Percentiles rank a stretch among this genome's conserved stretches.
These are phyloP conservation scores for Linum usitatissimum DNA, from an alignment of 345 rosid genomes.

Conservation along the genomic window DNA sequence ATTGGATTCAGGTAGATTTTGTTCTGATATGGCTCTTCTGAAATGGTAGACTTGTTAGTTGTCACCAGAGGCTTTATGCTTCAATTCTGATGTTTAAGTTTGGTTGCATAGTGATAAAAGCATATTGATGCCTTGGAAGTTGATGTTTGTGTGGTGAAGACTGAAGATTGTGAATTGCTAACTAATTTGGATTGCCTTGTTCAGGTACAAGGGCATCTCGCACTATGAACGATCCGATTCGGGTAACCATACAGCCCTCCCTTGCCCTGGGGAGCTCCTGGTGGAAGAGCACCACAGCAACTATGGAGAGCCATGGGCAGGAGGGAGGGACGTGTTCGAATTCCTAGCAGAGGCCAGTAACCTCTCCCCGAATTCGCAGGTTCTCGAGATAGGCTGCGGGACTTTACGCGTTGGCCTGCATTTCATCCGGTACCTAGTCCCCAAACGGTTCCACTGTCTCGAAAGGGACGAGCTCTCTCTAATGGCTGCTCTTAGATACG, in stretches of 20 bases:
- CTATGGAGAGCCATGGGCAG: conserved; percentile 98
- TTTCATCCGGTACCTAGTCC: conserved; percentile 64
- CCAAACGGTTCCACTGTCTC: conserved; percentile 69
- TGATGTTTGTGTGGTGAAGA: no score
- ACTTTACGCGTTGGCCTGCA: conserved; percentile 90
- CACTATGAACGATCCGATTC: conserved; percentile 57
- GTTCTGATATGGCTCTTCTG: not conserved
- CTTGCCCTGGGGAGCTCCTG: conserved; percentile 85
- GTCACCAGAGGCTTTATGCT: not conserved
- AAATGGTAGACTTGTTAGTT: not conserved
- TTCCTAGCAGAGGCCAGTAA: conserved; percentile 57
- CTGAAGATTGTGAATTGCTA: not conserved
- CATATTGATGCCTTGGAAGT: not conserved
- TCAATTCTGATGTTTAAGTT: not conserved
- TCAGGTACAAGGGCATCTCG: conserved; percentile 79
- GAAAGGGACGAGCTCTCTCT: conserved; percentile 92
- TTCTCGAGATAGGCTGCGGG: conserved; percentile 95
- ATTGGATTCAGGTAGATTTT: not conserved
- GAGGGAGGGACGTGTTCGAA: conserved; percentile 90
- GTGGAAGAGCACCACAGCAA: conserved; percentile 93
- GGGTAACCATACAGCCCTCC: conserved; percentile 58
- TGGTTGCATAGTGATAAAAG: not conserved
- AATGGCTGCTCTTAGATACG: conserved; percentile 88
- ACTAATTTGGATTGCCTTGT: not conserved
- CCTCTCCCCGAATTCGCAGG: conserved; percentile 41